Percentiles rank a stretch among this genome's conserved stretches.
Conservation (phyloP, 495 filamentous ascomycete genomes). For the Clavariopsis aquatica region DNA sequence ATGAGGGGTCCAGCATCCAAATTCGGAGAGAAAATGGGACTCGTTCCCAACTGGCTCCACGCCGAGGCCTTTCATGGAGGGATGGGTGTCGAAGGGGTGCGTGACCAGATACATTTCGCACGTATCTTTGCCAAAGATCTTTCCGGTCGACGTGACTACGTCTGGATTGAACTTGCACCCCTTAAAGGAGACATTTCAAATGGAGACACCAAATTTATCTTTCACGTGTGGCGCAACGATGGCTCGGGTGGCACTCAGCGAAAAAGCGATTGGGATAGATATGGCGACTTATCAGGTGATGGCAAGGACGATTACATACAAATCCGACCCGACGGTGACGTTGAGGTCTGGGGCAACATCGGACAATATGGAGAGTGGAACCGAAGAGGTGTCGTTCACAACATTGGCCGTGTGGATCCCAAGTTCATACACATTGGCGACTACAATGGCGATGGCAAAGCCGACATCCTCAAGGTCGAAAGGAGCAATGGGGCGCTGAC, state of each 20-base stretch:
- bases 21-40: background rate
- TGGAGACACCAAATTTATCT: background rate
- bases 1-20: background rate
- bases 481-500: too few species aligned
- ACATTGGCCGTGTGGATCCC: background rate
- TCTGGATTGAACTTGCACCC: background rate
- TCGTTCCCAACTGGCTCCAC: constrained; percentile 1
- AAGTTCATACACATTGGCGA: constrained; percentile 3
- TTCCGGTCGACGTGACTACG: background rate
- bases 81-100: background rate
- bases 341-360: constrained; percentile 1
- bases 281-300: background rate
- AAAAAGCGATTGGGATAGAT: constrained; percentile 1
- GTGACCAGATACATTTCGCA: background rate
- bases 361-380: background rate
- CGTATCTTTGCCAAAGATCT: background rate
- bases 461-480: too few species aligned
- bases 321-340: background rate
- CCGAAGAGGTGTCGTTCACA: background rate
- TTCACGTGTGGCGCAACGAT: background rate
- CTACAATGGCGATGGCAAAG: background rate
- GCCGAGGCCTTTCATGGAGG: background rate
- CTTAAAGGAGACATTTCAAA: background rate
- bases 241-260: constrained; percentile 1
- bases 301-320: constrained; percentile 12